These are phyloP conservation scores for Amoeboaphelidium protococcarum DNA, from an alignment of 371 early-diverging fungal species.

Conservation along the genomic window DNA sequence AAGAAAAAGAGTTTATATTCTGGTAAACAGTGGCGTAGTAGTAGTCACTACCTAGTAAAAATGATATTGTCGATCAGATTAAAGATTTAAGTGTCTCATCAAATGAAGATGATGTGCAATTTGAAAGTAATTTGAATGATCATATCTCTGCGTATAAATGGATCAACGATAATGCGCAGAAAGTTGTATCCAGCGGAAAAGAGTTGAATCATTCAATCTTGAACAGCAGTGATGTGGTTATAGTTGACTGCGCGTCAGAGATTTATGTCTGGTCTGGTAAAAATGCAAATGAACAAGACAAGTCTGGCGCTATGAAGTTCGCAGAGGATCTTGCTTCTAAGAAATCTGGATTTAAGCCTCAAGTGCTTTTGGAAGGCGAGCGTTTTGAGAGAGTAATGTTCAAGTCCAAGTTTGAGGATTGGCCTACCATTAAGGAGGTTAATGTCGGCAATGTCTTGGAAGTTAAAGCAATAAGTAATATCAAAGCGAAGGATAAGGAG, in stretches of 20 bases:
- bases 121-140: too few species aligned
- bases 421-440: not conserved
- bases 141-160: too few species aligned
- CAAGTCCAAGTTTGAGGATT: not conserved
- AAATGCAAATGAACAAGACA: too few species aligned
- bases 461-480: not conserved
- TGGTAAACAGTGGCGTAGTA: too few species aligned
- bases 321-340: not conserved
- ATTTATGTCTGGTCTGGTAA: not conserved
- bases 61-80: too few species aligned
- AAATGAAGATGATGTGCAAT: too few species aligned
- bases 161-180: too few species aligned
- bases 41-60: too few species aligned
- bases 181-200: not conserved
- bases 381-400: not conserved
- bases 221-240: not conserved
- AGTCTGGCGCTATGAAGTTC: not conserved
- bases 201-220: not conserved
- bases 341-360: not conserved
- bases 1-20: not conserved
- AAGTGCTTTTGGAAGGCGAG: not conserved
- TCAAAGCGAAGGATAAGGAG: not conserved
- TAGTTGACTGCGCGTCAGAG: not conserved
- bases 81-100: too few species aligned
- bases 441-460: not conserved